Conservation (phyloP, 176 grass and related monocot species). For the Oryza punctata region DNA sequence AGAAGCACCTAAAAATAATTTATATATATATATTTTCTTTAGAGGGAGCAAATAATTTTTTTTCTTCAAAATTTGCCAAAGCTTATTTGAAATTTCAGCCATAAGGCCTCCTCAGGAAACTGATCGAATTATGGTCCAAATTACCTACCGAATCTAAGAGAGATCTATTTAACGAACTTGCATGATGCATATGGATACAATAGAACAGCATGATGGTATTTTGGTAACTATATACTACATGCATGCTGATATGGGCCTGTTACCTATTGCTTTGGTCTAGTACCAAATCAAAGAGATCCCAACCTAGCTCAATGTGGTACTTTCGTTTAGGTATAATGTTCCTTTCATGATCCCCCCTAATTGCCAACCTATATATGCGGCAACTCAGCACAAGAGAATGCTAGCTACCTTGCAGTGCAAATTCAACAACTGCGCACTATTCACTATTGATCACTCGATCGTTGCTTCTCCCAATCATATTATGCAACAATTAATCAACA, state of each 20-base stretch:
- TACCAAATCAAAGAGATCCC: slow-evolving; percentile 38
- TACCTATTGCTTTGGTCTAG: slow-evolving; percentile 54
- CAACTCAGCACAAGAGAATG: background rate
- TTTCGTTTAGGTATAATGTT: slow-evolving; percentile 58
- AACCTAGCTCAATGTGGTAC: slow-evolving; percentile 32
- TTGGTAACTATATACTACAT: background rate
- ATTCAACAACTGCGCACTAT: slow-evolving; percentile 18
- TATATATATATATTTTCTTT: too few relatives aligned
- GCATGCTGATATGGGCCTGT: slow-evolving; percentile 47
- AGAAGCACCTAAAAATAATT: background rate
- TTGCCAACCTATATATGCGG: slow-evolving; percentile 35
- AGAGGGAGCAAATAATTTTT: background rate
- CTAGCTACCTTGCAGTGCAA: slow-evolving; percentile 30
- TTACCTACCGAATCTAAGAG: background rate
- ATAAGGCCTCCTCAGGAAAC: background rate
- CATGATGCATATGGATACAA: background rate
- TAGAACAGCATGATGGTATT: background rate
- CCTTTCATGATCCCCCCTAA: slow-evolving; percentile 54
- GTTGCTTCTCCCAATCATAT: background rate
- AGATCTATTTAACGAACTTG: background rate
- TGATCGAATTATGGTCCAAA: background rate
- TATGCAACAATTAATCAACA: slow-evolving; percentile 11
- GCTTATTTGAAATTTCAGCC: background rate
- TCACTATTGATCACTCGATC: slow-evolving; percentile 5
- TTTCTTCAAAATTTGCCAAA: background rate